Evolutionary conservation across 306 rosid species (phyloP).

Genomic region (Oxytropis ochrocephala): DNA sequence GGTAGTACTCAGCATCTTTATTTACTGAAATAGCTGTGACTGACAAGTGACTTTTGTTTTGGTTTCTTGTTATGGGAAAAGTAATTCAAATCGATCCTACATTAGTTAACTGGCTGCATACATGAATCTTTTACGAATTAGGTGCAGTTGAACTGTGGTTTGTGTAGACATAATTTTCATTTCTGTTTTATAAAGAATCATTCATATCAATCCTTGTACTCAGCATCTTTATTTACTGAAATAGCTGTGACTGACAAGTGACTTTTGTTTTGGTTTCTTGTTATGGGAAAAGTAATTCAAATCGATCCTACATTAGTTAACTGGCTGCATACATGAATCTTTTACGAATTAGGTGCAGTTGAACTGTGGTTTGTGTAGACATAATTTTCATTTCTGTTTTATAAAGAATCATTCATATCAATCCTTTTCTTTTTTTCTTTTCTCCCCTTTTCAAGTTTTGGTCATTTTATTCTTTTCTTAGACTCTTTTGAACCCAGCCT

Average conservation of each 20-base stretch:
- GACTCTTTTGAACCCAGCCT: not conserved
- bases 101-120: not conserved
- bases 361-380: not conserved
- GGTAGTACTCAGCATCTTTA: too few relatives aligned
- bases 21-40: not conserved
- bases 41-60: not conserved
- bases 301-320: not conserved
- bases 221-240: not conserved
- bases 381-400: not conserved
- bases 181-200: not conserved
- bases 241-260: not conserved
- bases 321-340: not conserved
- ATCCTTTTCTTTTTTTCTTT: not conserved
- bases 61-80: not conserved
- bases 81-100: not conserved
- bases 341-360: not conserved
- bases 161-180: not conserved
- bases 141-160: not conserved
- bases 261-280: not conserved
- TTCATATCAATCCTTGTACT: not conserved
- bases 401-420: not conserved
- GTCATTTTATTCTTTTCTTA: not conserved
- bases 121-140: not conserved
- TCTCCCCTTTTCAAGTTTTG: not conserved
- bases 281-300: not conserved